Conservation (phyloP, 305 asterid genomes). For the Fraxinus sp. region DNA sequence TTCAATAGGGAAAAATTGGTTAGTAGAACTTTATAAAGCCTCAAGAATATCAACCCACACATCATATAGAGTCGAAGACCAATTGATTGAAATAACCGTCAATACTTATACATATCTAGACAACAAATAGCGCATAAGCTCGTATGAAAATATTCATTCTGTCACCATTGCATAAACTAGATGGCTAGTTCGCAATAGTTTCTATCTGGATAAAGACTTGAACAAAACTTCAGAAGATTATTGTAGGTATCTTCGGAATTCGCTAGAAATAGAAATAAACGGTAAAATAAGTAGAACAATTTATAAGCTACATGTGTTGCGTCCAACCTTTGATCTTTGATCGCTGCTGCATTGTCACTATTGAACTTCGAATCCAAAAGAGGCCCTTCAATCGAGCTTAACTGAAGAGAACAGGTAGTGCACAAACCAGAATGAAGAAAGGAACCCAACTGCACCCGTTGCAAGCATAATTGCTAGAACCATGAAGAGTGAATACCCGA, state of each 20-base stretch:
- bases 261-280: constrained; percentile 17
- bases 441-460: constrained; percentile 66
- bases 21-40: not conserved
- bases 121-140: not conserved
- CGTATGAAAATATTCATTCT: not conserved
- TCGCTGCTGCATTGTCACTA: not conserved
- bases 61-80: not conserved
- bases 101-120: not conserved
- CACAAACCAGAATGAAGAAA: constrained; percentile 70
- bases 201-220: constrained; percentile 30
- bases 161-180: constrained; percentile 14
- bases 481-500: constrained; percentile 70
- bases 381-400: constrained; percentile 44
- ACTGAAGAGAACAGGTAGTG: constrained; percentile 67
- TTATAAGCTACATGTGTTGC: not conserved
- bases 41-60: not conserved
- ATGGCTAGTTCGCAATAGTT: constrained; percentile 23
- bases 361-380: not conserved
- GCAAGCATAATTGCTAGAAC: constrained; percentile 67
- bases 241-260: constrained; percentile 23
- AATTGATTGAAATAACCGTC: not conserved
- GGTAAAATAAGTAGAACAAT: constrained; percentile 19
- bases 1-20: not conserved
- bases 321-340: not conserved
- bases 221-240: constrained; percentile 20